Evolutionary conservation across 306 rosid genomes (phyloP), one percentile per base, ranked within the genome.

Genomic region (Castanea crenata): DNA sequence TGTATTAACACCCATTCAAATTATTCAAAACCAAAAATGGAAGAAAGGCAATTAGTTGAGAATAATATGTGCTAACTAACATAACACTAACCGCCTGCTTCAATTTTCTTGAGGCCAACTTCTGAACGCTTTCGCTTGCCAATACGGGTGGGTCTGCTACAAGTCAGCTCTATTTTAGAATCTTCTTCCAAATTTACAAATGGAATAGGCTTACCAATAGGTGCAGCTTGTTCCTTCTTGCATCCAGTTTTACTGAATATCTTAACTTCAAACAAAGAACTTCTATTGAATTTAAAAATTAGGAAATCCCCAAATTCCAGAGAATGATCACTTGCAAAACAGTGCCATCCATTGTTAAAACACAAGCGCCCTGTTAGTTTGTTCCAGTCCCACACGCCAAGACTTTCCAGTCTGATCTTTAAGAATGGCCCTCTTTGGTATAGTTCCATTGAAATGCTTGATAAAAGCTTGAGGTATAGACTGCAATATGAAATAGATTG

Each of bases 281-380:
- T 49, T 14, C 58, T 27, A 25, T 6, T 21, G 68, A 79, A 82
- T 51, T 63, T 27, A n/a, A 87, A 84, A 67, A 62, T 2, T 11
- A 87, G 31, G 14, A 87, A 63, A 19, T 79, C 71, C 19, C 87
- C 79, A 49, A 46, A 32, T 38, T 38, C 41, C 52, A 82, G 15
- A 32, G 16, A 73, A n/a, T 84, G 74, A 54, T 76, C 63, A 49
- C 61, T 69, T 10, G 59, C 81, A 76, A 80, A 83, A 8, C 61
- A 32, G 46, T 67, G 46, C 87, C 84, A 84, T 4, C 75, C 59
- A n/a, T 61, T 69, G 73, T 57, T 69, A 75, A 81, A 81, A 76
- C 12, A 75, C 57, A 75, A 11, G 27, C 52, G 34, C 3, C 3
- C n/a, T 34, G 9, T 76, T 73, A 31, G 23, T 23, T 61, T 81